A percentile compares a stretch with the other conserved stretches of the same genome.
These are phyloP conservation scores for Yamadazyma nakazawae DNA, from an alignment of 805 yeast species.

Conservation along the genomic window DNA sequence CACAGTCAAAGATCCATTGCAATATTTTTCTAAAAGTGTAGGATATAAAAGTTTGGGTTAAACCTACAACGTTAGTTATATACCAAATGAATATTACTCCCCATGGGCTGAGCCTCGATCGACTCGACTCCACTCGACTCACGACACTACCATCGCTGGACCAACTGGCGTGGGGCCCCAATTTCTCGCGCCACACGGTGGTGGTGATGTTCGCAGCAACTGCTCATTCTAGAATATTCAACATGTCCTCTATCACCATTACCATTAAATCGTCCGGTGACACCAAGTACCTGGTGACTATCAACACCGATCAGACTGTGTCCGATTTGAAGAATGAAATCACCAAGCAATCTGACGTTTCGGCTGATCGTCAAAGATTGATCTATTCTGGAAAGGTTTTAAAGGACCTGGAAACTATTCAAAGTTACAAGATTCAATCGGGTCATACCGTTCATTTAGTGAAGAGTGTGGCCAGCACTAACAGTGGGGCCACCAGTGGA, in stretches of 20 bases:
- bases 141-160: too few relatives aligned
- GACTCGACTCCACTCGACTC: too few relatives aligned
- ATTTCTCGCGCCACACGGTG: conserved; percentile 44
- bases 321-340: conserved; percentile 65
- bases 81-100: too few relatives aligned
- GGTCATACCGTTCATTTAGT: conserved; percentile 91
- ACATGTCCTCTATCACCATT: conserved; percentile 21
- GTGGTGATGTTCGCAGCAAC: background rate
- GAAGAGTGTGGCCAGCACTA: conserved; percentile 57
- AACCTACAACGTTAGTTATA: too few relatives aligned
- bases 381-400: conserved; percentile 93
- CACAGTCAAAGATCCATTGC: background rate
- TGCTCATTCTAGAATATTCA: conserved; percentile 2
- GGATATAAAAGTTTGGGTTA: background rate
- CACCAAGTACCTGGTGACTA: conserved; percentile 65
- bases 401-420: conserved; percentile 76
- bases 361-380: conserved; percentile 79
- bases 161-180: conserved; percentile 22
- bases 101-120: too few relatives aligned
- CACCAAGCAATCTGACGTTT: conserved; percentile 58
- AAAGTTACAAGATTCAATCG: conserved; percentile 71
- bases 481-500: conserved; percentile 7
- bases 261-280: conserved; percentile 62
- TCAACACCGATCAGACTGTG: conserved; percentile 55
- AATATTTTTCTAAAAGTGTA: background rate